Conservation (phyloP, 805 yeast species). For the Candida yuanshanica region DNA sequence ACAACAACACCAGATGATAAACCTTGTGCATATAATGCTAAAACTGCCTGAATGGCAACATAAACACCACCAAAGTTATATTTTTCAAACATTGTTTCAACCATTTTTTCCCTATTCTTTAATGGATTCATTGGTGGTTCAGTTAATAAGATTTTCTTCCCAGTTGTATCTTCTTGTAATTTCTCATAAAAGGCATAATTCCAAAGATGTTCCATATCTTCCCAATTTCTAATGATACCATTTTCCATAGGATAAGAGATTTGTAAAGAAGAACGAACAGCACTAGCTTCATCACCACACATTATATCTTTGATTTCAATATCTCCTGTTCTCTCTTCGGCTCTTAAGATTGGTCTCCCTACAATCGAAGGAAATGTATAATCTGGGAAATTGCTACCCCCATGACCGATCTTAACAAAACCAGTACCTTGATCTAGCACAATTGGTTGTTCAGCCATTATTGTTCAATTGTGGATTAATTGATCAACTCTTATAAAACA, state of each 20-base stretch:
- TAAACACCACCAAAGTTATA: conserved; percentile 89
- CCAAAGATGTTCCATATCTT: conserved; percentile 98
- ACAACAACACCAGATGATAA: conserved; percentile 95
- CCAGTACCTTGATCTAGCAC: conserved; percentile 99
- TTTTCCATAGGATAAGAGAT: conserved; percentile 98
- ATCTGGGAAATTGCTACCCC: conserved; percentile 96
- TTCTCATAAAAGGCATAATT: conserved; percentile 93
- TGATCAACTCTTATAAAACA: neutral
- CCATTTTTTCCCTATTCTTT: conserved; percentile 85
- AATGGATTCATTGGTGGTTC: conserved; percentile 98
- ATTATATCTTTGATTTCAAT: conserved; percentile 88
- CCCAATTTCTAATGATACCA: conserved; percentile 97
- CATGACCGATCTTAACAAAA: conserved; percentile 94
- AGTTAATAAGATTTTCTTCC: conserved; percentile 79
- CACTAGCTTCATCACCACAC: conserved; percentile 96
- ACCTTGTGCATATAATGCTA: conserved; percentile 96
- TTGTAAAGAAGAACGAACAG: conserved; percentile 84
- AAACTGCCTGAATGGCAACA: conserved; percentile 96
- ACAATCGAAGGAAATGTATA: conserved; percentile 95
- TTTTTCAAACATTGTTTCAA: conserved; percentile 87
- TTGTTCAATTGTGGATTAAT: conserved; percentile 1
- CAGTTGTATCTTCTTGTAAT: conserved; percentile 75
- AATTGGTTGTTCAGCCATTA: conserved; percentile 23
- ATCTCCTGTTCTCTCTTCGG: conserved; percentile 81
- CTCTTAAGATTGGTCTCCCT: conserved; percentile 94